Conservation (phyloP, 495 filamentous ascomycete genomes). For the Tuber calosporum region DNA sequence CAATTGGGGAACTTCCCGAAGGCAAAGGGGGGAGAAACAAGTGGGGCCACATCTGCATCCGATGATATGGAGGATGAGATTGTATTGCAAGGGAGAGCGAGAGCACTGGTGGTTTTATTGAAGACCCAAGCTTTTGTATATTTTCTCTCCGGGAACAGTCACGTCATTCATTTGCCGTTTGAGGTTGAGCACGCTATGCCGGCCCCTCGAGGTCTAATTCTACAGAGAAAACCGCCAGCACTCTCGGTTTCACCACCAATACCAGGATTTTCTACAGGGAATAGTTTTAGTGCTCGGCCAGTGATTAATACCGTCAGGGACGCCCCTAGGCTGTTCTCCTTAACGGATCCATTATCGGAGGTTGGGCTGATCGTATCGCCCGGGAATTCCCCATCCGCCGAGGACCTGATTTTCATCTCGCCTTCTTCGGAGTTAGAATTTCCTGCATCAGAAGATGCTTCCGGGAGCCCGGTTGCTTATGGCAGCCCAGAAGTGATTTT, state of each 20-base stretch:
- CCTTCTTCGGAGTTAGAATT: conserved; percentile 41
- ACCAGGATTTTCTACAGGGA: conserved; percentile 36
- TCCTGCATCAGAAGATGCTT: conserved; percentile 24
- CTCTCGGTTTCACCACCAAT: conserved; percentile 35
- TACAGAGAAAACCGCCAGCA: conserved; percentile 61
- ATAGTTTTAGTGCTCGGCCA: conserved; percentile 38
- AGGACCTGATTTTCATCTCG: conserved; percentile 76
- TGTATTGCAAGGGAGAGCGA: conserved; percentile 45
- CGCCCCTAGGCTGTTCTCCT: conserved; percentile 71
- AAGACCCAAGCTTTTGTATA: conserved; percentile 90
- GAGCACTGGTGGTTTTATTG: conserved; percentile 81
- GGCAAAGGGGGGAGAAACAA: conserved; percentile 24
- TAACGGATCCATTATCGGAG: conserved; percentile 81
- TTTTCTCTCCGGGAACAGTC: conserved; percentile 78
- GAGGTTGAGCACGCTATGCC: conserved; percentile 83
- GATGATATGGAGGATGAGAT: conserved; percentile 34
- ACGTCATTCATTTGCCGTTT: conserved; percentile 89
- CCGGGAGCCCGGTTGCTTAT: conserved; percentile 12
- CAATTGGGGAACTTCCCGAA: conserved; percentile 41
- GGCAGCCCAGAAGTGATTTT: conserved; percentile 52
- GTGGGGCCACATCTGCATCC: conserved; percentile 19
- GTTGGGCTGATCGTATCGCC: conserved; percentile 70
- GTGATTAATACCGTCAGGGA: conserved; percentile 41
- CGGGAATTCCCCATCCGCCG: conserved; percentile 47
- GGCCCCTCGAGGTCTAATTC: conserved; percentile 69